Evolutionary conservation across 768 basidiomycete genomes (phyloP), one percentile per base, ranked within the genome.

Genomic region (Rickenella mellea): DNA sequence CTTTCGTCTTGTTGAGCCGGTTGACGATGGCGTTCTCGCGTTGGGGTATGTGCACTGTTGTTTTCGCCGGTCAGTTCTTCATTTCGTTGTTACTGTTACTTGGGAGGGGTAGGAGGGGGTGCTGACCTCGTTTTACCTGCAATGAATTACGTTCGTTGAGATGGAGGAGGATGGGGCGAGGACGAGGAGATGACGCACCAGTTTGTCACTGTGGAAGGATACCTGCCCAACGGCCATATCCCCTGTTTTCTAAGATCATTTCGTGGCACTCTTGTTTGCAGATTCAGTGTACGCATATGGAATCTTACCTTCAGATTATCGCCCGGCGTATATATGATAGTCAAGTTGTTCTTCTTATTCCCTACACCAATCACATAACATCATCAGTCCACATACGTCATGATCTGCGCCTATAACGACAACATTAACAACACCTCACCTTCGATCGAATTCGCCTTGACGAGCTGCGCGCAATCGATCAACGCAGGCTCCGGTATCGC

Each of bases 171-270:
- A 15, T 15, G 25, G 7, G 15, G 27, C 32, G 6, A 42, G 39
- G 26, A 19, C 28, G 6, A 4, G 11, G 10, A 6, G 17, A 11
- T 14, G 22, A 31, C 70, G 28, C 48, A 90, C 90, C 63, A 70
- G 71, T 56, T 94, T 91, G 55, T 96, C 90, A 43, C 69, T 85
- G 50, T 97, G 87, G 59, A 99, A 98, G 0, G 90, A 86, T 0
- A 99, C 96, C 54, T 92, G 85, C 0, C 96, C 96, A 3, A 94
- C 82, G 2, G 89, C 92, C 91, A 96, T 97, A 56, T 94, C 91
- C 3, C 94, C 94, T 6, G 86, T 83, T 89, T 99, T 99, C 88
- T 93, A 54, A 8, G 12, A 33, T 15, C 3, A 33, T 39, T 36
- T 20, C 2, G 20, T 24, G 10, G n/a, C 22, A 38, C 14, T 17